phyloP scores from a whole-genome alignment of 352 stramenopile species.

The Aphanomyces stellatus region DNA sequence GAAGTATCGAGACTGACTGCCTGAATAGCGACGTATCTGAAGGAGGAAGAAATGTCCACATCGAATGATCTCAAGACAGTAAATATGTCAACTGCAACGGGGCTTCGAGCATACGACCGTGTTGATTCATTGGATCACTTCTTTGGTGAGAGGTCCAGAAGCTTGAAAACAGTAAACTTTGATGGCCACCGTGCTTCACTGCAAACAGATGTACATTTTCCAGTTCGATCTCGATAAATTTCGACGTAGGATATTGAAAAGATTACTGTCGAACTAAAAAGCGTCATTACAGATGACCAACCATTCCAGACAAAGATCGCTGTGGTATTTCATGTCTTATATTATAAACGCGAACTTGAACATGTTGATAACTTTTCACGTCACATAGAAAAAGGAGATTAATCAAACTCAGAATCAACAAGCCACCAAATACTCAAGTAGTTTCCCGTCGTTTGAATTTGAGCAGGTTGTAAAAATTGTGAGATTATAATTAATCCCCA shows the following conservation, averaged over 20 bases:
- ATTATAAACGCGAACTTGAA: background rate
- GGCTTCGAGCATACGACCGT: background rate
- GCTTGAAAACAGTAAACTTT: conserved; percentile 14
- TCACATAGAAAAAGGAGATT: background rate
- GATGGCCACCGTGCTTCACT: background rate
- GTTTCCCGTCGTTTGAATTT: background rate
- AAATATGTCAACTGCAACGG: background rate
- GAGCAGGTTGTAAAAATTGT: background rate
- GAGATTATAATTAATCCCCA: background rate
- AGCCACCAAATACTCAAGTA: background rate
- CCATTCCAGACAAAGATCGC: background rate
- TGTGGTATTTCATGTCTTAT: background rate
- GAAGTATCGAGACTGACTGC: too few relatives aligned
- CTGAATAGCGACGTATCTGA: background rate
- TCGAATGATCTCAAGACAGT: background rate
- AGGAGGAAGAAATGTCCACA: background rate
- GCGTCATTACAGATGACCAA: background rate
- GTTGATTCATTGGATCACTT: background rate
- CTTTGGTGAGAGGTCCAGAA: conserved; percentile 8
- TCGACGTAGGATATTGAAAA: background rate
- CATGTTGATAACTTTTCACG: background rate
- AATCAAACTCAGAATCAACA: background rate
- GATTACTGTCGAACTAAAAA: background rate
- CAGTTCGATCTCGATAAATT: background rate
- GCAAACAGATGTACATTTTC: background rate